These are phyloP conservation scores for Sisymbrium altissimum DNA, from an alignment of 345 rosid species.

Conservation along the genomic window DNA sequence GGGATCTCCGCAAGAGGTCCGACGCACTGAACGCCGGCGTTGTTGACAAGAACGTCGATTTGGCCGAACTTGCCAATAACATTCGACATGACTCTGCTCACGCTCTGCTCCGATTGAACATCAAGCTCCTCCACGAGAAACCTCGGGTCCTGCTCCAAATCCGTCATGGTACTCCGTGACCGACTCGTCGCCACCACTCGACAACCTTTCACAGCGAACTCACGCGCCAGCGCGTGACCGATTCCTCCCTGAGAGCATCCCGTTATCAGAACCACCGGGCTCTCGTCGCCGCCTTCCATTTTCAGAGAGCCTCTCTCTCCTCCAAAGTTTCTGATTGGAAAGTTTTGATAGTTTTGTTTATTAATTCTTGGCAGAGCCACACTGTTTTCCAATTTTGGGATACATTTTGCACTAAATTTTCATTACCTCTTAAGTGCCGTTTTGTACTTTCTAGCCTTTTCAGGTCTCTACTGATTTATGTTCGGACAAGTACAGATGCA, in stretches of 20 bases:
- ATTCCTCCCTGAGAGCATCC: constrained; percentile 88
- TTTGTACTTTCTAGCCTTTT: no score
- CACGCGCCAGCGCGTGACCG: constrained; percentile 78
- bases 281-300: constrained; percentile 38
- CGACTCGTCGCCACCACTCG: constrained; percentile 74
- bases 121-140: constrained; percentile 68
- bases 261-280: constrained; percentile 68
- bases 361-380: no score
- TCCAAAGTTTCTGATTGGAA: no score
- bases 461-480: no score
- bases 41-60: constrained; percentile 79
- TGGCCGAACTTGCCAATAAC: constrained; percentile 60
- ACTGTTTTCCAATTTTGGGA: no score
- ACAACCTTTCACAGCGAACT: constrained; percentile 59
- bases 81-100: constrained; percentile 39
- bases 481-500: no score
- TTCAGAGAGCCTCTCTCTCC: not conserved
- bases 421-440: no score
- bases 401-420: no score
- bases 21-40: constrained; percentile 81
- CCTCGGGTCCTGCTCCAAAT: constrained; percentile 61
- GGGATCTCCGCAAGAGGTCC: constrained; percentile 88
- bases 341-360: no score
- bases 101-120: constrained; percentile 64
- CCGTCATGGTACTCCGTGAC: constrained; percentile 58